Conservation (phyloP, 2,329 filamentous ascomycete genomes). For the Curvularia sp. region DNA sequence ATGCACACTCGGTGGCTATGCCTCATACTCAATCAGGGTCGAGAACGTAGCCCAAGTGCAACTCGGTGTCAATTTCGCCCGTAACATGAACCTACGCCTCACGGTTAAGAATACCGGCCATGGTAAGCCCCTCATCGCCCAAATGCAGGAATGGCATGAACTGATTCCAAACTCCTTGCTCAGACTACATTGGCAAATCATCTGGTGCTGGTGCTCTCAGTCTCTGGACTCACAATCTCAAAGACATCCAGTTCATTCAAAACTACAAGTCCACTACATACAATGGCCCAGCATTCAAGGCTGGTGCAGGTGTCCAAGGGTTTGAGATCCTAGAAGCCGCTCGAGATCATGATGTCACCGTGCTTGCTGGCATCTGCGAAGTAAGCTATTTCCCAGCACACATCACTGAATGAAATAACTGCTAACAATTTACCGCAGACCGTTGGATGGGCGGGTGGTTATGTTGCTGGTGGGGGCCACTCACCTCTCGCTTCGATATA, state of each 20-base stretch:
- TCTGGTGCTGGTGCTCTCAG: slow-evolving; percentile 30
- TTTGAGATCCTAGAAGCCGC: slow-evolving; percentile 32
- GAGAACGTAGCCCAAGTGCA: slow-evolving; percentile 27
- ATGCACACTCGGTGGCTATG: slow-evolving; percentile 26
- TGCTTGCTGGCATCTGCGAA: slow-evolving; percentile 21
- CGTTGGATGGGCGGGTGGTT: slow-evolving; percentile 38
- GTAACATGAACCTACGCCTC: slow-evolving; percentile 29
- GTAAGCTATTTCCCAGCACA: slow-evolving; percentile 30
- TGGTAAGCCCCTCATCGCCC: not conserved
- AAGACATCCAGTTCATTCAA: slow-evolving; percentile 18
- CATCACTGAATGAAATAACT: not conserved
- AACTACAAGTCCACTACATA: slow-evolving; percentile 22
- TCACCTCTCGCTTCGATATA: slow-evolving; percentile 57
- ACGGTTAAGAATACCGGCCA: slow-evolving; percentile 32
- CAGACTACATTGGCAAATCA: slow-evolving; percentile 27
- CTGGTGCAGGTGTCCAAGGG: slow-evolving; percentile 29
- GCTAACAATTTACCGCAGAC: slow-evolving; percentile 30
- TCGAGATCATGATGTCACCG: slow-evolving; percentile 33
- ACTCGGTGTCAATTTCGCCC: slow-evolving; percentile 29
- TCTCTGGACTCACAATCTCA: slow-evolving; percentile 40
- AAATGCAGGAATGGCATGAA: not conserved
- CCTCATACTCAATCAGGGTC: slow-evolving; percentile 28
- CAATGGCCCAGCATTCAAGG: slow-evolving; percentile 27
- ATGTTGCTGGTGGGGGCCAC: slow-evolving; percentile 58
- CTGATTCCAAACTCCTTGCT: not conserved